These are phyloP conservation scores for Reticulascus tulasneorum DNA, from an alignment of 2,329 filamentous ascomycete species.

Conservation along the genomic window DNA sequence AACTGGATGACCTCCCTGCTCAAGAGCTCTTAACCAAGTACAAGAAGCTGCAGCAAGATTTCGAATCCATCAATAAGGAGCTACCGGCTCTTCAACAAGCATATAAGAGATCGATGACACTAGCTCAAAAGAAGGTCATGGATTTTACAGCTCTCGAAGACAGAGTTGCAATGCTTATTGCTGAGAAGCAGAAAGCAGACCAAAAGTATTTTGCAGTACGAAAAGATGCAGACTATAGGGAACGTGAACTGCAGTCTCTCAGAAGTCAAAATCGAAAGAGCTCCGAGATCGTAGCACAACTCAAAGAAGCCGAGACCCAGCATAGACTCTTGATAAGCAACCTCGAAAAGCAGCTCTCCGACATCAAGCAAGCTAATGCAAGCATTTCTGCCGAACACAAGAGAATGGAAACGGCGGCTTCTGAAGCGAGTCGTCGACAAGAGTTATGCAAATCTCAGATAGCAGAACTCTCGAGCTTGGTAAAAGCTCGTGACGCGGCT, in stretches of 20 bases:
- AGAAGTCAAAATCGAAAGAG: conserved; percentile 83
- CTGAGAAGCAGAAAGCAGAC: conserved; percentile 93
- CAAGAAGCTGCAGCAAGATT: conserved; percentile 72
- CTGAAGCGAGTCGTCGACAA: conserved; percentile 64
- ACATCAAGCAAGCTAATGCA: conserved; percentile 76
- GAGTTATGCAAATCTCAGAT: conserved; percentile 75
- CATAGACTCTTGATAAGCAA: conserved; percentile 74
- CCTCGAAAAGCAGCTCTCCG: conserved; percentile 84
- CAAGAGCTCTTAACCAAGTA: conserved; percentile 75
- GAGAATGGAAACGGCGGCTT: conserved; percentile 66
- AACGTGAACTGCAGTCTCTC: conserved; percentile 73
- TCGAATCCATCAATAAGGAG: conserved; percentile 80
- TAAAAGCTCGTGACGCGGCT: conserved; percentile 70
- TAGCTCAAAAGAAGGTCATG: conserved; percentile 82
- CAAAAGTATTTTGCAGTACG: conserved; percentile 97
- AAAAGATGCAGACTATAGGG: conserved; percentile 85
- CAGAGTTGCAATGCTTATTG: conserved; percentile 65
- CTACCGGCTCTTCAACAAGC: conserved; percentile 84
- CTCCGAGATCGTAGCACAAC: conserved; percentile 85
- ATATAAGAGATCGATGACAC: conserved; percentile 80
- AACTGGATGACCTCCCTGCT: conserved; percentile 55
- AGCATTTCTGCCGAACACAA: conserved; percentile 68
- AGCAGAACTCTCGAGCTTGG: conserved; percentile 66
- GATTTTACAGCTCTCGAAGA: conserved; percentile 76
- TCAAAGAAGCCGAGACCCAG: conserved; percentile 84